These are phyloP conservation scores for Metahyphopichia silvanorum DNA, from an alignment of 805 yeast genomes.

Conservation along the genomic window DNA sequence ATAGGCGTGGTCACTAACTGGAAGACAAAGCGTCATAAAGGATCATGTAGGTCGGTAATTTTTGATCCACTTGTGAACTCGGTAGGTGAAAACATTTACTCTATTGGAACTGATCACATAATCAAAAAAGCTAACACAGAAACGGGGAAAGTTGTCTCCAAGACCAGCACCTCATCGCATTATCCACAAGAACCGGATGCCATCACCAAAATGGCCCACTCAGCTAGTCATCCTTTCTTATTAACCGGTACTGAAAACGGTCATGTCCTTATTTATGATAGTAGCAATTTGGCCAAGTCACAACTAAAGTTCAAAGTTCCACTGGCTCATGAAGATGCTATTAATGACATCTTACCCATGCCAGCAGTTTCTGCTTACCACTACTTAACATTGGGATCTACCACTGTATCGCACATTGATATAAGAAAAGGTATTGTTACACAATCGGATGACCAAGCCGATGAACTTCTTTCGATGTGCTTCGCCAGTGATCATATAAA, in stretches of 20 bases:
- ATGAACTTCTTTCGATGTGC: slow-evolving; percentile 77
- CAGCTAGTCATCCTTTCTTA: slow-evolving; percentile 47
- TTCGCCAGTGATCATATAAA: slow-evolving; percentile 52
- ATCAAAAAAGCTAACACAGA: slow-evolving; percentile 69
- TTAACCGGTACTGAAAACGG: slow-evolving; percentile 72
- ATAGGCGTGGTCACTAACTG: slow-evolving; percentile 47
- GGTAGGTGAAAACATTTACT: slow-evolving; percentile 52
- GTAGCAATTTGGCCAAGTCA: slow-evolving; percentile 44
- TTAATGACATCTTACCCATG: slow-evolving; percentile 71
- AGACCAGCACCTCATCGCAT: slow-evolving; percentile 29
- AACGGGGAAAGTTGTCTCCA: slow-evolving; percentile 73
- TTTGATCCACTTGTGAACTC: slow-evolving; percentile 51
- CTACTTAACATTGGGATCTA: slow-evolving; percentile 76
- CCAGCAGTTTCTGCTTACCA: slow-evolving; percentile 73
- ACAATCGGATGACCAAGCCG: slow-evolving; percentile 87
- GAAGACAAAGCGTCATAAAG: slow-evolving; percentile 90
- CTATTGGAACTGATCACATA: slow-evolving; percentile 78
- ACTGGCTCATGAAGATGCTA: slow-evolving; percentile 70
- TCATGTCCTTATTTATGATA: slow-evolving; percentile 58
- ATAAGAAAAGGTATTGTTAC: slow-evolving; percentile 64
- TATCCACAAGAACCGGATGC: slow-evolving; percentile 23
- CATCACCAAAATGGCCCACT: slow-evolving; percentile 43
- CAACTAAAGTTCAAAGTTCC: slow-evolving; percentile 44
- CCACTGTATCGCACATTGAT: slow-evolving; percentile 77
- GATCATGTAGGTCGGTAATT: slow-evolving; percentile 72